Base-by-base conservation (phyloP, 176 grass and related monocot genomes). In the Oryza officinalis region DNA sequence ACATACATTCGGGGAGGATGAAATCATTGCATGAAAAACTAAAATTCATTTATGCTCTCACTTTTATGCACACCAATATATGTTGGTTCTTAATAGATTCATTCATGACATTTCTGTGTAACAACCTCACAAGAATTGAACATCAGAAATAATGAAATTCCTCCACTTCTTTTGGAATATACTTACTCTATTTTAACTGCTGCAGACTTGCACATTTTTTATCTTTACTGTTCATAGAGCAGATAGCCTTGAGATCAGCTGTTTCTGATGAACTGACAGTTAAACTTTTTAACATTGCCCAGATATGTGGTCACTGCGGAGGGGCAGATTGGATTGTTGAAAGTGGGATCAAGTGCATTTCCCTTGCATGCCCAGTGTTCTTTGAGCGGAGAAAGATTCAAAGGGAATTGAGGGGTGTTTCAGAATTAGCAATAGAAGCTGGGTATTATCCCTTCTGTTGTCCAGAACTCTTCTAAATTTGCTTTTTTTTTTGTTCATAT, bases 281-380 rank as follows among this genome's bases (percentile, higher is more conserved):
- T 0, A 18, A 8, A 32, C 22, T 47, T 88, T 38, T 81, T 68
- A 81, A 80, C n/a, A 31, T 57, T 75, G 27, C 81, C 31, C 78
- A 98, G 95, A 74, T 98, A 64, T 95, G 95, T 67, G 81, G 89
- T 41, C 92, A 98, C 61, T 98, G 96, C 28, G 91, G 96, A 1
- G 92, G 96, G 3, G 84, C 83, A 25, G 91, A 93, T 74, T 95
- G 88, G 90, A 85, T 90, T 70, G 63, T 94, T 37, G 96, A 91
- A 65, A 95, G 79, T 80, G 89, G 91, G 3, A 76, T 98, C 13
- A 94, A 88, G 40, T 98, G 96, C 63, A 82, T 86, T 85, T 98
- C 96, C 2, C 92, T 98, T 37, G 89, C 96, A 74, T 98, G 96
- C 70, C 82, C 96, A 20, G 87, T 95, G 35, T 95, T 98, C 49